Conservation (phyloP, 257 asterid genomes). For the Forsythia viridissima region DNA sequence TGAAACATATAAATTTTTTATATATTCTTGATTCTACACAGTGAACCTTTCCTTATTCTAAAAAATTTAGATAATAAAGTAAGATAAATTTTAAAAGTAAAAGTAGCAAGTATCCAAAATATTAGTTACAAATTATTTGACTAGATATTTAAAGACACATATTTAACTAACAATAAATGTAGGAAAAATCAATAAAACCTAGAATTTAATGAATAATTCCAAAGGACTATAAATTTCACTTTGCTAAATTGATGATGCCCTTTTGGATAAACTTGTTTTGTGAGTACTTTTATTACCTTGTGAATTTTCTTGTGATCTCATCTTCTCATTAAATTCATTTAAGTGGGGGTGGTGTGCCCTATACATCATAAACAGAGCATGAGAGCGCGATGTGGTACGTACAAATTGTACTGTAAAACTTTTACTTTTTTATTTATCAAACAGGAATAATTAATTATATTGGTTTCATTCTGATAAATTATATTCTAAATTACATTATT, state of each 20-base stretch:
- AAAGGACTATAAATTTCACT: not conserved
- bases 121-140: not conserved
- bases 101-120: not conserved
- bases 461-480: not conserved
- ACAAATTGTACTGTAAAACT: not conserved
- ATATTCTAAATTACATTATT: not conserved
- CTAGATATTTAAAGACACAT: not conserved
- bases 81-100: no score
- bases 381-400: not conserved
- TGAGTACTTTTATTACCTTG: not conserved
- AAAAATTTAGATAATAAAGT: no score
- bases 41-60: no score
- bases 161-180: not conserved
- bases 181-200: not conserved
- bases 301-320: not conserved
- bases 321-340: not conserved
- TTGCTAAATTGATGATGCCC: not conserved
- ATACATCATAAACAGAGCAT: not conserved
- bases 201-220: not conserved
- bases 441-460: not conserved
- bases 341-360: not conserved
- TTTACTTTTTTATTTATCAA: not conserved
- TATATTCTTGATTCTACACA: no score
- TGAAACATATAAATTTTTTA: no score
- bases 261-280: not conserved